These are phyloP conservation scores for Xylaria cubensis DNA, from an alignment of 495 filamentous ascomycete species.

Conservation along the genomic window DNA sequence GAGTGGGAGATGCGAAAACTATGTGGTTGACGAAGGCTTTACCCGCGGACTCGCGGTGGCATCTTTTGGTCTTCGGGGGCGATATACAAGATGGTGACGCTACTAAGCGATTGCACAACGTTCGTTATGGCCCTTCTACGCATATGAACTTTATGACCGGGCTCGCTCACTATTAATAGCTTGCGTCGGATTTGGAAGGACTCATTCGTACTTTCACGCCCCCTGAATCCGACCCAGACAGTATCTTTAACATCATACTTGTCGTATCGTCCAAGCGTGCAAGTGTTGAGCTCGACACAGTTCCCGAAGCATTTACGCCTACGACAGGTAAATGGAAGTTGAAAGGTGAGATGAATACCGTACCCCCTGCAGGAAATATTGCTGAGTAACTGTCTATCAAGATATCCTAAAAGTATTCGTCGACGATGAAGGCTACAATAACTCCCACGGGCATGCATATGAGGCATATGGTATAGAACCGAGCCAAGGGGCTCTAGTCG, in stretches of 20 bases:
- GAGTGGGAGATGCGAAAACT: constrained; percentile 62
- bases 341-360: constrained; percentile 50
- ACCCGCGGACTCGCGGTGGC: constrained; percentile 63
- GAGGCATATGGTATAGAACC: constrained; percentile 64
- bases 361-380: neutral
- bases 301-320: constrained; percentile 66
- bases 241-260: constrained; percentile 66
- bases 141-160: neutral
- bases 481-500: constrained; percentile 59
- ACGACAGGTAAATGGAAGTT: constrained; percentile 64
- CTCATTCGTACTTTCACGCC: constrained; percentile 56
- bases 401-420: constrained; percentile 69
- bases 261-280: constrained; percentile 61
- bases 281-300: constrained; percentile 62
- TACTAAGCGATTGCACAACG: constrained; percentile 49
- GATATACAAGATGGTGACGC: constrained; percentile 47
- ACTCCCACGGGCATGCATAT: constrained; percentile 69
- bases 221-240: constrained; percentile 54
- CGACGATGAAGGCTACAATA: constrained; percentile 73
- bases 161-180: constrained; percentile 29
- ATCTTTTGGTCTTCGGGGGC: constrained; percentile 65
- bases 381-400: constrained; percentile 31
- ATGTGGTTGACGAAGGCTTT: constrained; percentile 61
- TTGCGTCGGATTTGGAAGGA: constrained; percentile 38
- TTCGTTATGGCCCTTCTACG: constrained; percentile 38